These are phyloP conservation scores for Trichomonascaceae sp. DNA, from an alignment of 1,139 yeast species.

Conservation along the genomic window DNA sequence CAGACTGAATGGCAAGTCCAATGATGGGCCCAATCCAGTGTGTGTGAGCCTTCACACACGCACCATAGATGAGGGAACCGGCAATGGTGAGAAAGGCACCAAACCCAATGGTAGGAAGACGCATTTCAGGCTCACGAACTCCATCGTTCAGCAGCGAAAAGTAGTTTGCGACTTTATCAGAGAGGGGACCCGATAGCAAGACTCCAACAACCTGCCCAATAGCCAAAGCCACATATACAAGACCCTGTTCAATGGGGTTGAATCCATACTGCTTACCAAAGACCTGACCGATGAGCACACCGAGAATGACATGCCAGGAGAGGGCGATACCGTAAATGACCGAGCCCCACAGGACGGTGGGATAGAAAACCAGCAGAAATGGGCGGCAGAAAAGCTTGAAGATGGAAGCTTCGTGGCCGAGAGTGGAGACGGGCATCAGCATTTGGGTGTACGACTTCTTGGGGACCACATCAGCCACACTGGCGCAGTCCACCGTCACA, in stretches of 20 bases:
- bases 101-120: conserved; percentile 1
- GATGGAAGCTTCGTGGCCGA: not conserved
- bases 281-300: conserved; percentile 1
- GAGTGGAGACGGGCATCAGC: not conserved
- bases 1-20: conserved; percentile 3
- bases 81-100: conserved; percentile 1
- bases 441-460: not conserved
- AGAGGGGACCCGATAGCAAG: conserved; percentile 26
- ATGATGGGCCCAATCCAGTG: conserved; percentile 3
- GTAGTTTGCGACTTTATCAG: conserved; percentile 22
- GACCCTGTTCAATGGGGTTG: conserved; percentile 2
- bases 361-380: conserved; percentile 1
- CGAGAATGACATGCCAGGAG: conserved; percentile 2
- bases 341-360: conserved; percentile 2
- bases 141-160: conserved; percentile 1
- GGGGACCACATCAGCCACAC: not conserved
- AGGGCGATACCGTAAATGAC: conserved; percentile 2
- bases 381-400: conserved; percentile 1
- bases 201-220: conserved; percentile 30
- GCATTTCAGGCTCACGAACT: conserved; percentile 3
- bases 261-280: conserved; percentile 1
- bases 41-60: conserved; percentile 1
- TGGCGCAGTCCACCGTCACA: not conserved
- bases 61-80: conserved; percentile 2
- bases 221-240: conserved; percentile 2